A percentile compares a stretch with the other conserved stretches of the same genome.
These are phyloP conservation scores for Tolypocladium pustulatum DNA, from an alignment of 2,329 filamentous ascomycete species.

Conservation along the genomic window DNA sequence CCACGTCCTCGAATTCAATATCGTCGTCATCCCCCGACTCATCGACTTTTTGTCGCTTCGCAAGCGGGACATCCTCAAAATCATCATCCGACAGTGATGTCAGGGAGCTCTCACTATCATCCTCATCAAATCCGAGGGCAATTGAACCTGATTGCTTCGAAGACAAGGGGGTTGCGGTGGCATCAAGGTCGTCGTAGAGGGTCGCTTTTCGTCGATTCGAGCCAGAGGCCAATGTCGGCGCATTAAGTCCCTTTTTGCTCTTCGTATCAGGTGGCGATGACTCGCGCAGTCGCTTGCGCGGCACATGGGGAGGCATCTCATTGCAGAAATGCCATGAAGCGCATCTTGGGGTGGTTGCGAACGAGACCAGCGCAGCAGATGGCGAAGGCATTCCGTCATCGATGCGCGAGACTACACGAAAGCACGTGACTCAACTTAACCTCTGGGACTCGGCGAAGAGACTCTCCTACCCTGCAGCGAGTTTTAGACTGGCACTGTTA, in stretches of 20 bases:
- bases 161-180: conserved; percentile 31
- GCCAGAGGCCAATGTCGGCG: conserved; percentile 7
- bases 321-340: neutral
- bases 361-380: neutral
- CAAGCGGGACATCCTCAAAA: conserved; percentile 34
- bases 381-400: conserved; percentile 13
- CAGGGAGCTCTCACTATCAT: conserved; percentile 36
- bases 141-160: conserved; percentile 30
- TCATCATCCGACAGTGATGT: conserved; percentile 47
- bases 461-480: neutral
- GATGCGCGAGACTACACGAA: conserved; percentile 16
- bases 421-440: conserved; percentile 13
- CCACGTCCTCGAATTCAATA: conserved; percentile 52
- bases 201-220: conserved; percentile 37
- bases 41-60: conserved; percentile 29
- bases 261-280: conserved; percentile 18
- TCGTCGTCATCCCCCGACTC: conserved; percentile 18
- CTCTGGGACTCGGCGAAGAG: no score
- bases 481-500: neutral
- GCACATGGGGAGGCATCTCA: conserved; percentile 56
- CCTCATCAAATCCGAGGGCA: conserved; percentile 32
- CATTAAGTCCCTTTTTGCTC: conserved; percentile 8
- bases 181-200: conserved; percentile 51
- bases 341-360: conserved; percentile 5
- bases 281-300: conserved; percentile 53